A percentile compares a stretch with the other conserved stretches of the same genome.
These are phyloP conservation scores for Zygosaccharomyces sapae DNA, from an alignment of 1,139 yeast species.

Conservation along the genomic window DNA sequence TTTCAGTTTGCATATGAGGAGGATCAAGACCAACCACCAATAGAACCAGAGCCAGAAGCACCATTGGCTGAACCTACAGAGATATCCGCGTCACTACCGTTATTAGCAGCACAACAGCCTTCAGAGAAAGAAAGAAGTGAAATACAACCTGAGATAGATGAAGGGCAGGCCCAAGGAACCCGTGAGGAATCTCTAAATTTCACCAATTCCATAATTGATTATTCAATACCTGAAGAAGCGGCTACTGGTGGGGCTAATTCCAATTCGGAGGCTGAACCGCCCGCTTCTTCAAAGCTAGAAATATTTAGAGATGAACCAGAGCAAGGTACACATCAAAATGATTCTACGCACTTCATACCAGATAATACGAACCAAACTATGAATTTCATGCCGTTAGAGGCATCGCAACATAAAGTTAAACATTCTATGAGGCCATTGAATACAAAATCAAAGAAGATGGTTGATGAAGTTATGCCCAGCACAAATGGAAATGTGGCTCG, in stretches of 20 bases:
- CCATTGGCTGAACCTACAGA: background rate
- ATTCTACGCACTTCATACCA: background rate
- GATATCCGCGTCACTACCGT: background rate
- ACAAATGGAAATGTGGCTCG: constrained; percentile 21
- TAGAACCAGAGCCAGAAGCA: background rate
- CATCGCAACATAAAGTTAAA: constrained; percentile 25
- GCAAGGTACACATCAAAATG: background rate
- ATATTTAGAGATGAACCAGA: constrained; percentile 22
- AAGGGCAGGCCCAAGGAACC: constrained; percentile 8
- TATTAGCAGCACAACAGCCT: constrained; percentile 10
- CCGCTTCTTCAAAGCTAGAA: constrained; percentile 21
- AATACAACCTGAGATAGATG: constrained; percentile 8
- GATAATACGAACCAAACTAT: constrained; percentile 1
- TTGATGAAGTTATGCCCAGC: constrained; percentile 40
- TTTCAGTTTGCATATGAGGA: constrained; percentile 18
- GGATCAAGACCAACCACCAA: background rate
- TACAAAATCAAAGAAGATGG: constrained; percentile 29
- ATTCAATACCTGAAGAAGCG: constrained; percentile 33
- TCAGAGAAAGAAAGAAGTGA: constrained; percentile 19
- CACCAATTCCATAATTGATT: constrained; percentile 32
- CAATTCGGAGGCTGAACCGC: constrained; percentile 9
- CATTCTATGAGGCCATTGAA: constrained; percentile 36
- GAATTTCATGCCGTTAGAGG: constrained; percentile 12
- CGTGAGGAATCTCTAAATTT: constrained; percentile 24
- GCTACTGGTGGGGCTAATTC: constrained; percentile 8